A percentile compares a stretch with the other conserved stretches of the same genome.
These are phyloP conservation scores for Neurospora africana DNA, from an alignment of 495 filamentous ascomycete genomes.

Conservation along the genomic window DNA sequence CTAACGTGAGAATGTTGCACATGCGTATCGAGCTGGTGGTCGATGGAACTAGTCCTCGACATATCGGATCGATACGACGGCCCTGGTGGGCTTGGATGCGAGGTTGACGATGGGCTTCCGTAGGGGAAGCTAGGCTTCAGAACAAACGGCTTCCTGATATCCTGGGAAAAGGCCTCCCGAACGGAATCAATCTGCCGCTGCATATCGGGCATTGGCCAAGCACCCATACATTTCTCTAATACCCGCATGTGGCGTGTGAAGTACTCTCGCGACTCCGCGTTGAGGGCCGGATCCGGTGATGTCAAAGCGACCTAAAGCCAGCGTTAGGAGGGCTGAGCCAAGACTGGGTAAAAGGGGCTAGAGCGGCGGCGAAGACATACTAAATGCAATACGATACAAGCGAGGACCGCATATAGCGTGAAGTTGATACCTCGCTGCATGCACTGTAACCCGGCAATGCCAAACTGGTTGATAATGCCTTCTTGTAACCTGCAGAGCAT, in stretches of 20 bases:
- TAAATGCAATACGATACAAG: slow-evolving; percentile 90
- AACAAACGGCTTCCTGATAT: slow-evolving; percentile 75
- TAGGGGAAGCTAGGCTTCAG: slow-evolving; percentile 83
- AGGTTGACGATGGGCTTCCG: slow-evolving; percentile 59
- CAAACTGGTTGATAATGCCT: slow-evolving; percentile 65
- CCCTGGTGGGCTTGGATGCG: slow-evolving; percentile 52
- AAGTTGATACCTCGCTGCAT: slow-evolving; percentile 96
- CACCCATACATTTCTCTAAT: slow-evolving; percentile 69
- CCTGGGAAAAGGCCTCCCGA: slow-evolving; percentile 85
- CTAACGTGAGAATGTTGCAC: slow-evolving; percentile 57
- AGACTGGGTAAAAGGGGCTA: background rate
- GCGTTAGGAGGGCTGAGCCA: background rate
- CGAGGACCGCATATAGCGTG: slow-evolving; percentile 84
- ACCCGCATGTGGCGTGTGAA: slow-evolving; percentile 95
- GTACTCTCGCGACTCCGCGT: slow-evolving; percentile 75
- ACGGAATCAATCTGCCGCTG: slow-evolving; percentile 84
- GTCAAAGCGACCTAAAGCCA: slow-evolving; percentile 71
- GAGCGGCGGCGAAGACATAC: slow-evolving; percentile 41
- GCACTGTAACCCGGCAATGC: slow-evolving; percentile 71
- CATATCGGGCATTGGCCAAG: slow-evolving; percentile 90
- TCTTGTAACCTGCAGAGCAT: slow-evolving; percentile 86
- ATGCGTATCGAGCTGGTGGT: slow-evolving; percentile 30
- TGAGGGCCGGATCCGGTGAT: slow-evolving; percentile 83
- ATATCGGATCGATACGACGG: slow-evolving; percentile 34
- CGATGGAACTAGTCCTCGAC: slow-evolving; percentile 30